phyloP scores from a whole-genome alignment of 108 stramenopile species.

The Skeletonema marinoi region DNA sequence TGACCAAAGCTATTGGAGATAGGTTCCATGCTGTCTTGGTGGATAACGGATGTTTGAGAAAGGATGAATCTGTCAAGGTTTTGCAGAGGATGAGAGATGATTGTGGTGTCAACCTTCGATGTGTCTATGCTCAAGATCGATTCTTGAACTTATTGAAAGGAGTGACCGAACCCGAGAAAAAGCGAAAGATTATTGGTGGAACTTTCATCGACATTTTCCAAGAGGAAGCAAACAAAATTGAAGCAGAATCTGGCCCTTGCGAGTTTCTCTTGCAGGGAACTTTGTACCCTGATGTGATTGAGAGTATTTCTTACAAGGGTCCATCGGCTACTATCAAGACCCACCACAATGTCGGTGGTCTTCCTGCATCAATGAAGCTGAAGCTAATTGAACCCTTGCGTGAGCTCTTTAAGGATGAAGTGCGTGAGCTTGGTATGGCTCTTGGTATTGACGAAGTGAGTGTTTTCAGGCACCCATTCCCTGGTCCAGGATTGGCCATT shows the following conservation, averaged over 20 bases:
- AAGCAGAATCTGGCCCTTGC: conserved; percentile 68
- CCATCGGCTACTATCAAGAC: conserved; percentile 99
- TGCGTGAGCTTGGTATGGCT: conserved; percentile 89
- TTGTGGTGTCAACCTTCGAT: conserved; percentile 91
- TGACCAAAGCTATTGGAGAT: conserved; percentile 96
- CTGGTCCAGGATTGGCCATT: conserved; percentile 99
- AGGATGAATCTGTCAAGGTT: conserved; percentile 92
- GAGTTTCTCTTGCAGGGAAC: conserved; percentile 95
- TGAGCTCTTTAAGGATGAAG: conserved; percentile 99
- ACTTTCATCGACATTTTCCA: conserved; percentile 98
- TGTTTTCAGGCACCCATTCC: conserved; percentile 99
- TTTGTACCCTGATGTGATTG: conserved; percentile 99
- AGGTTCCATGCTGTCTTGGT: conserved; percentile 98
- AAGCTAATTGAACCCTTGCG: conserved; percentile 98
- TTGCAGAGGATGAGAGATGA: conserved; percentile 88
- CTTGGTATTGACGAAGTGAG: conserved; percentile 94
- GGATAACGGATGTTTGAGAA: conserved; percentile 97
- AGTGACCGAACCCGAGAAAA: conserved; percentile 95
- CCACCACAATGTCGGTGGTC: conserved; percentile 99
- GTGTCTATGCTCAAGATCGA: conserved; percentile 93
- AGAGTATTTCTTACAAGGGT: conserved; percentile 98
- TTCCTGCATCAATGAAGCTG: conserved; percentile 94
- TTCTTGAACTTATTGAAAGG: conserved; percentile 89
- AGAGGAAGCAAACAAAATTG: conserved; percentile 92
- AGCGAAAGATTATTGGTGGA: conserved; percentile 97